Percentiles rank a stretch among this genome's conserved stretches.
Evolutionary conservation across 2,329 filamentous ascomycete genomes (phyloP).

Genomic region (Davidsoniella virescens): DNA sequence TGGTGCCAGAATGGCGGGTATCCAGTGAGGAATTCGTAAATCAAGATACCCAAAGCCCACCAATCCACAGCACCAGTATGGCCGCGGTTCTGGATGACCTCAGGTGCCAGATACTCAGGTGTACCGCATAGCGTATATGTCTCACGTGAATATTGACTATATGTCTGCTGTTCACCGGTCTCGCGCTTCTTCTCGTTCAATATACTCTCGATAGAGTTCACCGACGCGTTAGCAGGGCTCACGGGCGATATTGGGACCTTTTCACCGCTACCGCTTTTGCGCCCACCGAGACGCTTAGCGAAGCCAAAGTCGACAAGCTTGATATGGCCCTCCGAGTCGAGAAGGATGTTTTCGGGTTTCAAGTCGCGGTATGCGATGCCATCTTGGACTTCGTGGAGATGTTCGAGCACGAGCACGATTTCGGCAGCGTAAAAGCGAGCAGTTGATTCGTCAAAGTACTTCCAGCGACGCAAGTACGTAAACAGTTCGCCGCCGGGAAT

Average conservation of each 20-base stretch:
- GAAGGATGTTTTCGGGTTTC: constrained; percentile 68
- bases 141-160: constrained; percentile 37
- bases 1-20: constrained; percentile 80
- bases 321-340: constrained; percentile 63
- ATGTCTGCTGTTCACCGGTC: constrained; percentile 5
- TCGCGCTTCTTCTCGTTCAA: background rate
- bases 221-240: background rate
- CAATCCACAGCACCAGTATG: constrained; percentile 65
- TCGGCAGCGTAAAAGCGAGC: constrained; percentile 73
- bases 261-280: background rate
- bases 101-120: constrained; percentile 68
- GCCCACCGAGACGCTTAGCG: constrained; percentile 54
- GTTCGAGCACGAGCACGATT: constrained; percentile 68
- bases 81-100: constrained; percentile 72
- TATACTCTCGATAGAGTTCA: too few relatives aligned
- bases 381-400: constrained; percentile 61
- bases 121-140: constrained; percentile 75
- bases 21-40: constrained; percentile 72
- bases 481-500: constrained; percentile 74
- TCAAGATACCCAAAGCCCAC: constrained; percentile 73
- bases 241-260: background rate
- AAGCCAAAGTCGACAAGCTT: constrained; percentile 78
- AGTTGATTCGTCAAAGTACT: constrained; percentile 62
- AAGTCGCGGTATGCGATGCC: constrained; percentile 66
- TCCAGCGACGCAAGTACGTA: constrained; percentile 60